Evolutionary conservation across 768 basidiomycete species (phyloP), one percentile per base, ranked within the genome.

Genomic region (Hydnomerulius pinastri): DNA sequence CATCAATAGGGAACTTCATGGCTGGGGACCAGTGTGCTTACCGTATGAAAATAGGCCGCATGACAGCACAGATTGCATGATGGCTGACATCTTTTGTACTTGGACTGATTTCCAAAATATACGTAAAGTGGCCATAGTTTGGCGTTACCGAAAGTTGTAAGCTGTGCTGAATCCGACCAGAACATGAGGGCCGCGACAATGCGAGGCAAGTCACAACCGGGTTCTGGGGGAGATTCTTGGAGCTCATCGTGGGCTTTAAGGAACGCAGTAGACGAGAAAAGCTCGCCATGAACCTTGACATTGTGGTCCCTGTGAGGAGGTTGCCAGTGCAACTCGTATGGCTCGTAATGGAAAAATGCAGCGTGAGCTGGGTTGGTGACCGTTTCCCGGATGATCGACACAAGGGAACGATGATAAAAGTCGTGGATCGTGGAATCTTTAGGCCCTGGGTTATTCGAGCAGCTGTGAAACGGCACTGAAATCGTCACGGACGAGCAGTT

Each of bases 91-190:
- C n/a, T n/a, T n/a, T n/a, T 32, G 44, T 67, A 67, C 24, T 52
- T 52, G 0, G 48, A 62, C 23, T 62, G 32, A 32, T 64, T 61
- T 2, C 62, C 61, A 40, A 62, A 59, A n/a, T n/a, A 54, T 24
- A 59, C 13, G 38, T 67, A 67, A 8, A 59, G 32, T 1, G 63
- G 63, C 64, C 66, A 64, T 0, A 67, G 33, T 33, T 53, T 58
- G 20, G 62, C 59, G 6, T 61, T 47, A 0, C 71, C 66, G 48
- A 71, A 74, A 4, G 56, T 43, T 0, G 67, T 52, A 1, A 73
- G 55, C 23, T 66, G 64, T 4, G 70, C 71, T 1, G 55, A 18
- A 55, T 73, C 70, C 0, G 69, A 72, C 52, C 61, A 66, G 36
- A 66, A 56, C 62, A 70, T 66, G 30, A 65, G 36, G 15, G 53